Evolutionary conservation across 2,329 filamentous ascomycete genomes (phyloP), one percentile per base, ranked within the genome.

Genomic region (Alternaria ethzedia): DNA sequence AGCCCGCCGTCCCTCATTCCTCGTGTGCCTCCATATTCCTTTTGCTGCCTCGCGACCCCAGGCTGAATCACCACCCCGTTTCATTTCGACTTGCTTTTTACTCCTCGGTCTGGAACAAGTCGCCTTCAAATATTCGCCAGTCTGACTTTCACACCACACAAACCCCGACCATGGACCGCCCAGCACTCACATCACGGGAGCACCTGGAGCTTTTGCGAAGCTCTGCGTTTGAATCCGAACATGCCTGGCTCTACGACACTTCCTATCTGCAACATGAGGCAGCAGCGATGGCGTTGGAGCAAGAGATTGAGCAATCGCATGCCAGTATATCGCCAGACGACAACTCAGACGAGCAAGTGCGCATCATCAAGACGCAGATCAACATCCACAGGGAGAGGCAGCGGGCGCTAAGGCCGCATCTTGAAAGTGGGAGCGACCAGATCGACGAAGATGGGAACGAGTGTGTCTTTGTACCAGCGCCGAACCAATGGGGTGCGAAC

Each of bases 401-500:
- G 58, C 63, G 69, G 36, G 77, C 76, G 5, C 59, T 79, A 43
- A 71, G 75, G 45, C 77, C 77, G 30, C 77, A 79, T 43, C 68
- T 79, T 30, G 77, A 79, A 63, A 79, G 77, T 44, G 77, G 76
- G 21, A 79, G 77, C 54, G 77, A 74, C 45, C 67, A 73, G 28
- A 70, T 76, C 28, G 77, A 79, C 51, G 77, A 71, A 45, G 75
- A 78, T 58, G 77, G 77, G 20, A 75, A 78, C 47, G 76, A 78
- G 54, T 78, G 76, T 55, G 74, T 77, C 30, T 79, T 79, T 57
- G 74, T 78, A 21, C 74, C 77, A 11, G 77, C 76, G 21, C 76
- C 77, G n/a, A 79, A 78, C 49, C 76, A 78, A 58, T 79, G 76
- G 76, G 76, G 77, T 9, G 77, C 75, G 3, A 78, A 79, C 23